phyloP scores from a whole-genome alignment of 495 filamentous ascomycete species.

The Hypoxylon rickii region DNA sequence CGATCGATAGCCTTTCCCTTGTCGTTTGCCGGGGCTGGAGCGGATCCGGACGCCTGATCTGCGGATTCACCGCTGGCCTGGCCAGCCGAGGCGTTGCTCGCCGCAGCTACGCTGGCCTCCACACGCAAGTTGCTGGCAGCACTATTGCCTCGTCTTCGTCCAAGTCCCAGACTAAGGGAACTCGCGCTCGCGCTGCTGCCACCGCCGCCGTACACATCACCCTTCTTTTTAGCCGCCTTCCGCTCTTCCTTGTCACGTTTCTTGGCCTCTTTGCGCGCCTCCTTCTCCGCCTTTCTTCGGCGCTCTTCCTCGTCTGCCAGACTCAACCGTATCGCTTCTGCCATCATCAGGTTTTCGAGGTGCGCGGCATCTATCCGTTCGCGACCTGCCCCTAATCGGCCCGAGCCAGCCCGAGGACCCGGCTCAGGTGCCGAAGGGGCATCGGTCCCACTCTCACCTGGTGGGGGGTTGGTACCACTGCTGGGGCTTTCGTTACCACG shows the following conservation, averaged over 20 bases:
- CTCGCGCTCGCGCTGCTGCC: constrained; percentile 58
- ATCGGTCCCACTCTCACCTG: constrained; percentile 38
- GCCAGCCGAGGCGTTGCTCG: constrained; percentile 12
- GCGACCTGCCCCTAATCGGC: constrained; percentile 16
- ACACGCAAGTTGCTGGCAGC: constrained; percentile 53
- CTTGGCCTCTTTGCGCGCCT: constrained; percentile 77
- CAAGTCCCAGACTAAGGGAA: constrained; percentile 54
- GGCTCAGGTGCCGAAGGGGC: constrained; percentile 33
- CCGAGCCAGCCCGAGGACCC: constrained; percentile 21
- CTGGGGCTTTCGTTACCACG: constrained; percentile 37
- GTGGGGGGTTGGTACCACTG: constrained; percentile 36
- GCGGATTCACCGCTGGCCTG: constrained; percentile 15
- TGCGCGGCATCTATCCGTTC: constrained; percentile 52
- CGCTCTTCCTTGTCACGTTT: constrained; percentile 82
- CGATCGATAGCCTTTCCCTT: constrained; percentile 89
- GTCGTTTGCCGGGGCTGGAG: constrained; percentile 40
- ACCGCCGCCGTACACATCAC: constrained; percentile 51
- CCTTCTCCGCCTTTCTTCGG: constrained; percentile 78
- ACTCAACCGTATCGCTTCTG: constrained; percentile 89
- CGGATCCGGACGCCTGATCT: constrained; percentile 16
- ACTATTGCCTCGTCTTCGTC: constrained; percentile 60
- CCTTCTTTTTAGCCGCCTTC: constrained; percentile 72
- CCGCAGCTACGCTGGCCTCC: constrained; percentile 46
- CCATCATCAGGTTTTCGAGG: constrained; percentile 97
- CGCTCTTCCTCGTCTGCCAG: constrained; percentile 90